Conservation (phyloP, 164 flowering plant genomes). For the Aristolochia fimbriata region DNA sequence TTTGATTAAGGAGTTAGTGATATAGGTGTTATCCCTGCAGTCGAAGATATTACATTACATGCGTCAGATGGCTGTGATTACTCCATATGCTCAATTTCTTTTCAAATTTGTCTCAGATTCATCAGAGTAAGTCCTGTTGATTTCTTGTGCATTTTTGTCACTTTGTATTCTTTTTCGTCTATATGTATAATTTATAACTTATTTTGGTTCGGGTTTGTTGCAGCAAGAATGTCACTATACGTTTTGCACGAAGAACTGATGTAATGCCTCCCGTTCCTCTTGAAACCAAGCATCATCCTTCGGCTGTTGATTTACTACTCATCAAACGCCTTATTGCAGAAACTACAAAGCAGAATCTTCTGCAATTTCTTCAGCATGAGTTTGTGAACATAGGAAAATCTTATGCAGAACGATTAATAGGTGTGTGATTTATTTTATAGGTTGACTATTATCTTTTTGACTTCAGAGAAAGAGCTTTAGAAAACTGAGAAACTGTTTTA, state of each 20-base stretch:
- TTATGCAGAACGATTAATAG: slow-evolving; percentile 79
- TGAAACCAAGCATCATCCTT: slow-evolving; percentile 96
- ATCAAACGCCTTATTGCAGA: slow-evolving; percentile 87
- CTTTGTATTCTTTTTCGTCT: not conserved
- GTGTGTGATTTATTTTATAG: slow-evolving; percentile 24
- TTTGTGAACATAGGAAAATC: slow-evolving; percentile 85
- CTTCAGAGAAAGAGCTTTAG: no score
- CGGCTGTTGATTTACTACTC: slow-evolving; percentile 88
- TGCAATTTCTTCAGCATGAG: slow-evolving; percentile 97
- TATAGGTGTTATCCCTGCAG: slow-evolving; percentile 27
- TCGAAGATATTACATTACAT: slow-evolving; percentile 95
- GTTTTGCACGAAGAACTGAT: slow-evolving; percentile 88
- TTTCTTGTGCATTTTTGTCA: not conserved
- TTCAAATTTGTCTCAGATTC: slow-evolving; percentile 70
- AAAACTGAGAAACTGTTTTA: no score
- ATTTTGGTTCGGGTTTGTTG: slow-evolving; percentile 10
- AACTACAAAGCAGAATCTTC: slow-evolving; percentile 71
- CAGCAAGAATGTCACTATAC: slow-evolving; percentile 80
- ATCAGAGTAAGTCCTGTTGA: slow-evolving; percentile 52
- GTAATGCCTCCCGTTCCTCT: slow-evolving; percentile 93
- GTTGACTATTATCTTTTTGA: no score
- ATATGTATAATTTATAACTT: not conserved
- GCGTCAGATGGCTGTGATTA: slow-evolving; percentile 99
- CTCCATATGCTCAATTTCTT: slow-evolving; percentile 92
- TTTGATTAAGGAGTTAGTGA: not conserved